These are phyloP conservation scores for Firmiana major DNA, from an alignment of 345 rosid species.

Conservation along the genomic window DNA sequence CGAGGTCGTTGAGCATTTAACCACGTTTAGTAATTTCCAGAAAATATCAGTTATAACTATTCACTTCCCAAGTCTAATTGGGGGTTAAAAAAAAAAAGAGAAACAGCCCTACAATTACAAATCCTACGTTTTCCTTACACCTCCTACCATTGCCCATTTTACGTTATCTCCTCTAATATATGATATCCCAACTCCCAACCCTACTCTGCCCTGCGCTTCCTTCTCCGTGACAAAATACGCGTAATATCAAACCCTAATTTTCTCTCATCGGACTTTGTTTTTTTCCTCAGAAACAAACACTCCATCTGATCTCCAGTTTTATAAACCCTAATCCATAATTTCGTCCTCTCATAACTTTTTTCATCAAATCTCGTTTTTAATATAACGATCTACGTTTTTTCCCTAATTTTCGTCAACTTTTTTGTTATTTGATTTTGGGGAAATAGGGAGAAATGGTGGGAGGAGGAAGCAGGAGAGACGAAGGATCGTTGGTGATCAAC, in stretches of 20 bases:
- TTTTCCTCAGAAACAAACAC: background rate
- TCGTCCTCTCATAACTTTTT: background rate
- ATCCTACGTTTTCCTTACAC: background rate
- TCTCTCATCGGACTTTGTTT: background rate
- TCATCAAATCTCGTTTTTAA: background rate
- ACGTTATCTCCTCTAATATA: slow-evolving; percentile 8
- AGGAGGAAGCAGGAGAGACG: slow-evolving; percentile 50
- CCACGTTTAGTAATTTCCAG: background rate
- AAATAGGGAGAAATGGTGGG: slow-evolving; percentile 34
- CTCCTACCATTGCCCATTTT: background rate
- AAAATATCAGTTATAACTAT: no score
- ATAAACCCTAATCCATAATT: background rate
- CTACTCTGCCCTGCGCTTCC: slow-evolving; percentile 14
- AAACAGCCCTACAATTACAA: slow-evolving; percentile 10
- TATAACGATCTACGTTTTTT: background rate
- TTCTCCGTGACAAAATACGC: background rate
- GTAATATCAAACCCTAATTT: background rate
- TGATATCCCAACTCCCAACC: background rate
- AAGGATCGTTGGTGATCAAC: slow-evolving; percentile 48
- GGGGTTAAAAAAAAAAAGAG: background rate
- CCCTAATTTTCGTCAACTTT: background rate
- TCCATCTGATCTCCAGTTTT: background rate
- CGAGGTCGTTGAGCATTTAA: background rate
- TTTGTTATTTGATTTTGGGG: background rate
- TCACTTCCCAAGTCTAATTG: background rate